A percentile compares a stretch with the other conserved stretches of the same genome.
These are phyloP conservation scores for Pythium biforme DNA, from an alignment of 352 stramenopile species.

Conservation along the genomic window DNA sequence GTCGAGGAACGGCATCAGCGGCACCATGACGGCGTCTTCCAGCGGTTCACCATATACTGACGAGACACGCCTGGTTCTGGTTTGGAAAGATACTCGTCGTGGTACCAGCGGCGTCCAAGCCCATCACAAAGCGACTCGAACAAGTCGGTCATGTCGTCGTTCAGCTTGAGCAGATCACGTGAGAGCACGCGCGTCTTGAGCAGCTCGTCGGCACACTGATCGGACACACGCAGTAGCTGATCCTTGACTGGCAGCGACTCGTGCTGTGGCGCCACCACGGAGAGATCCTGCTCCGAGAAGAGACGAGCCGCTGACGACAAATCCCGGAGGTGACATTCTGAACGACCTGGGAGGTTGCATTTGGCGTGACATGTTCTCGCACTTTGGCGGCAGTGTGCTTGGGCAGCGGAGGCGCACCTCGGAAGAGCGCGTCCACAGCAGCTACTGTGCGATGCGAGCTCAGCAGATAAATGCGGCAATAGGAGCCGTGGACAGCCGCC, in stretches of 20 bases:
- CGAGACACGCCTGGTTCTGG: constrained; percentile 11
- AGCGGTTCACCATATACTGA: constrained; percentile 11
- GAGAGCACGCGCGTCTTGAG: constrained; percentile 33
- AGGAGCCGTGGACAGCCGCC: constrained; percentile 27
- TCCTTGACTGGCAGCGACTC: constrained; percentile 20
- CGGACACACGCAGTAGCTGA: constrained; percentile 20
- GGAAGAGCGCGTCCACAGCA: constrained; percentile 29
- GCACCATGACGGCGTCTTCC: constrained; percentile 33
- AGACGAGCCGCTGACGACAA: constrained; percentile 29
- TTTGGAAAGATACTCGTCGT: constrained; percentile 26
- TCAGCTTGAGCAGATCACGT: constrained; percentile 32
- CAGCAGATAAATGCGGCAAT: constrained; percentile 29
- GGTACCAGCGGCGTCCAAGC: constrained; percentile 20
- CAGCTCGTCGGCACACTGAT: constrained; percentile 21
- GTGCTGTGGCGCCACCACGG: constrained; percentile 15
- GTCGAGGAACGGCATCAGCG: constrained; percentile 32
- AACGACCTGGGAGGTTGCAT: too few relatives aligned
- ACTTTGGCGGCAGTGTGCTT: constrained; percentile 19
- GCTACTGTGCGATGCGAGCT: constrained; percentile 30
- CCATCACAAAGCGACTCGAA: constrained; percentile 33
- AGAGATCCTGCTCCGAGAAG: constrained; percentile 26
- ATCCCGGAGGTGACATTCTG: constrained; percentile 26
- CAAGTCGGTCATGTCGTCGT: constrained; percentile 32
- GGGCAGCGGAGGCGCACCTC: constrained; percentile 4
- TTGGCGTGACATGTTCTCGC: too few relatives aligned